These are phyloP conservation scores for Xerophyta viscosa DNA, from an alignment of 106 monocot species.

Conservation along the genomic window DNA sequence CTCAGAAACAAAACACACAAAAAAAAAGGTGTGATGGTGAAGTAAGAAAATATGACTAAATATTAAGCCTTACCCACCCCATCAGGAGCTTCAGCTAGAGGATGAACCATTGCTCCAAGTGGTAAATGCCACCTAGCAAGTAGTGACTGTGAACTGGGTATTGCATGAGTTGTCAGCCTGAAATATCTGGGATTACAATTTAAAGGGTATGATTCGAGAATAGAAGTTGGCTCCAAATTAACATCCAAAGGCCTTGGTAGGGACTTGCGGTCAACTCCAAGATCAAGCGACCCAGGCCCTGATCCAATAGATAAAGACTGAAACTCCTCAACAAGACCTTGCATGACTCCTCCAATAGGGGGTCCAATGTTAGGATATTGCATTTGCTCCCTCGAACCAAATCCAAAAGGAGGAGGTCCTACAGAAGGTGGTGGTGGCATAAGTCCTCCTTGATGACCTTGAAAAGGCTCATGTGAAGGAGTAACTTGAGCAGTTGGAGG, in stretches of 20 bases:
- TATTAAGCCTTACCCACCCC: constrained; percentile 41
- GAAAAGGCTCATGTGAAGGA: constrained; percentile 20
- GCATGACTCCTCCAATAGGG: constrained; percentile 40
- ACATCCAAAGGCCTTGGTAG: constrained; percentile 76
- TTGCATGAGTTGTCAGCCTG: constrained; percentile 79
- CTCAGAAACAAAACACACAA: not conserved
- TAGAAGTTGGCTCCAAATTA: constrained; percentile 45
- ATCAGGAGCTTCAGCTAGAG: constrained; percentile 82
- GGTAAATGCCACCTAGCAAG: constrained; percentile 94
- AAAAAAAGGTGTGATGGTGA: not conserved
- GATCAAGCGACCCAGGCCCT: constrained; percentile 70
- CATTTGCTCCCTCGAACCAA: constrained; percentile 30
- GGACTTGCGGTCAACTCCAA: constrained; percentile 53
- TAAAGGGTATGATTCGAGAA: constrained; percentile 62
- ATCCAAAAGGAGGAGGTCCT: constrained; percentile 25
- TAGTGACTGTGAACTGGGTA: constrained; percentile 92
- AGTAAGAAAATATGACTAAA: not conserved
- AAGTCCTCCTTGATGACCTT: constrained; percentile 21
- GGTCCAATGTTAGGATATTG: constrained; percentile 47
- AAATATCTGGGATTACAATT: constrained; percentile 88
- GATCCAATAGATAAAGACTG: constrained; percentile 80
- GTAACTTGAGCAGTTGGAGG: constrained; percentile 16
- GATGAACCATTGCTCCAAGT: constrained; percentile 86
- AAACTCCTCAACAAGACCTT: constrained; percentile 87
- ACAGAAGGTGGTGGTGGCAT: constrained; percentile 33